phyloP scores from a whole-genome alignment of 192 early-diverging fungal species.

The Mortierella claussenii region DNA sequence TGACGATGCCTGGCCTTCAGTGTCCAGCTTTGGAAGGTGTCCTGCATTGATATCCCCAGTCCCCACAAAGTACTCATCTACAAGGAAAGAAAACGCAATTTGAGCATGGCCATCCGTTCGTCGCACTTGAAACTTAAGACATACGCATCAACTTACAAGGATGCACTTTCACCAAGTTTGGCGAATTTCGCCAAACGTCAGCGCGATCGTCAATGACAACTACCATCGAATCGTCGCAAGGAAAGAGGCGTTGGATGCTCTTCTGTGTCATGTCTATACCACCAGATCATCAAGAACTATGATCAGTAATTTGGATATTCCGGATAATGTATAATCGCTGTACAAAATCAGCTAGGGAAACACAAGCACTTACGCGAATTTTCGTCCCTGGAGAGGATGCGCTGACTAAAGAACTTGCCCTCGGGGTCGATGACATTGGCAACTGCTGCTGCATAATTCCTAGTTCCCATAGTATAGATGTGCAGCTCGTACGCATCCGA shows the following conservation, averaged over 20 bases:
- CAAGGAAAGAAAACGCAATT: background rate
- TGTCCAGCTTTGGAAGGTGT: constrained; percentile 59
- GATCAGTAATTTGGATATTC: too few relatives aligned
- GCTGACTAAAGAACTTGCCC: constrained; percentile 78
- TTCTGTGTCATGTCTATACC: constrained; percentile 81
- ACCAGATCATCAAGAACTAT: too few relatives aligned
- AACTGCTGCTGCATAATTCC: constrained; percentile 91
- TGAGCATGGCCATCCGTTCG: constrained; percentile 4
- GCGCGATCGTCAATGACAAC: constrained; percentile 95
- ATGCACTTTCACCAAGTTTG: constrained; percentile 87
- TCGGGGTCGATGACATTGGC: constrained; percentile 89
- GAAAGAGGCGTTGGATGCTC: constrained; percentile 87
- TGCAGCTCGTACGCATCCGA: constrained; percentile 89
- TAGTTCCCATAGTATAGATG: constrained; percentile 99
- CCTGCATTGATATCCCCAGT: constrained; percentile 96
- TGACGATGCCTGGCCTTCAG: background rate
- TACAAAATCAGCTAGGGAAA: too few relatives aligned
- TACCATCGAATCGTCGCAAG: constrained; percentile 96
- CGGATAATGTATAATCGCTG: too few relatives aligned
- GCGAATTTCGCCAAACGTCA: constrained; percentile 94
- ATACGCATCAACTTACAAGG: constrained; percentile 74
- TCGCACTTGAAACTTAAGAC: background rate
- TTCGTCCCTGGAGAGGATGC: constrained; percentile 94
- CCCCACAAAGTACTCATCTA: constrained; percentile 93
- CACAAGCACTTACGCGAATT: constrained; percentile 79